A percentile compares a stretch with the other conserved stretches of the same genome.
Evolutionary conservation across 192 early-diverging fungal species (phyloP).

Genomic region (Rhizophagus prolifer): DNA sequence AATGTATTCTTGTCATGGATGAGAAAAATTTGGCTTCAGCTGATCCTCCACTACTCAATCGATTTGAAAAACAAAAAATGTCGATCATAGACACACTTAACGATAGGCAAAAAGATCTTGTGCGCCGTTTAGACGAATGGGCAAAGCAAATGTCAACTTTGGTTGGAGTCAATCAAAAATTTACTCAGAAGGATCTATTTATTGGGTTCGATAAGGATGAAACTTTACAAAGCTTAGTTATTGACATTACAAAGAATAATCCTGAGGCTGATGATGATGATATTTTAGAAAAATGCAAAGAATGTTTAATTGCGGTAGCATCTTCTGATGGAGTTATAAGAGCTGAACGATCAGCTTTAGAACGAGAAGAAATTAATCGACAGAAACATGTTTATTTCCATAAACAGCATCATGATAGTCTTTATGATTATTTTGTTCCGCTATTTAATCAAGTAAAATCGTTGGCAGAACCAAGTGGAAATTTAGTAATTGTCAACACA

Average conservation of each 20-base stretch:
- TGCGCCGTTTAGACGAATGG: neutral
- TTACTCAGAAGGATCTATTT: conserved; percentile 19
- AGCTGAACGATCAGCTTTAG: conserved; percentile 4
- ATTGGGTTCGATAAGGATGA: conserved; percentile 23
- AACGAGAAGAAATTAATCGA: neutral
- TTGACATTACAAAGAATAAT: conserved; percentile 5
- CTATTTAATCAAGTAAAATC: neutral
- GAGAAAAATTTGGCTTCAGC: conserved; percentile 1
- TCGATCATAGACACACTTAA: conserved; percentile 8
- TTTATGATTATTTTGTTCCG: neutral
- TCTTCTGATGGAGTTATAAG: conserved; percentile 28
- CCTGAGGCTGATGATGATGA: neutral
- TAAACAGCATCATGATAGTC: neutral
- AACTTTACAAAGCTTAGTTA: conserved; percentile 28
- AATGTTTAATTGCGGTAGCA: conserved; percentile 18
- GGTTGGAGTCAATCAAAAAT: neutral
- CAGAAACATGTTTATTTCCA: conserved; percentile 24
- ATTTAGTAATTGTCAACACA: conserved; percentile 13
- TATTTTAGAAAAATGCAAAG: conserved; percentile 28
- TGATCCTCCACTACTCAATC: conserved; percentile 23
- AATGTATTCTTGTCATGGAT: conserved; percentile 30
- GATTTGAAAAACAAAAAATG: conserved; percentile 26
- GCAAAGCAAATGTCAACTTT: conserved; percentile 18
- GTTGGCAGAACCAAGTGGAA: neutral
- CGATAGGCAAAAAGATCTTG: neutral